These are phyloP conservation scores for Colletotrichum orchidophilum DNA, from an alignment of 2,329 filamentous ascomycete species.

Conservation along the genomic window DNA sequence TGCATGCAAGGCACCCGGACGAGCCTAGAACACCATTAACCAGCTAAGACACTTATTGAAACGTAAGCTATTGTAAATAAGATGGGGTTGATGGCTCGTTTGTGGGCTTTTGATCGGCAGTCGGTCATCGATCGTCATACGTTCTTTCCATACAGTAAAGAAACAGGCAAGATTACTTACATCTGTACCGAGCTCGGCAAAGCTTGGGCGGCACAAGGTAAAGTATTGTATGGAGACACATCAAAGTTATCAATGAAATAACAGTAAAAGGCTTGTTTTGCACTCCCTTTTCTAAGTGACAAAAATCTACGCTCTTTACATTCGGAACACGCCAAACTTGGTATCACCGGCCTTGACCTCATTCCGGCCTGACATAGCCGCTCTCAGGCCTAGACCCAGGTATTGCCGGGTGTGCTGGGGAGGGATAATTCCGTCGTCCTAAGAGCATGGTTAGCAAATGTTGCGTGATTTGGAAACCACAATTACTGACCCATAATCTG, in stretches of 20 bases:
- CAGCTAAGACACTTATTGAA: neutral
- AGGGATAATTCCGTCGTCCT: conserved; percentile 83
- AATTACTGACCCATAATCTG: conserved; percentile 77
- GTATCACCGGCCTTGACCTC: conserved; percentile 69
- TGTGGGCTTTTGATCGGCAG: neutral
- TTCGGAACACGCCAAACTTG: conserved; percentile 83
- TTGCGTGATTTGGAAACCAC: conserved; percentile 4
- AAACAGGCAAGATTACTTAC: neutral
- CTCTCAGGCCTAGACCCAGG: conserved; percentile 76
- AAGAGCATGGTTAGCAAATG: conserved; percentile 23
- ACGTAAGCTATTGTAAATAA: neutral
- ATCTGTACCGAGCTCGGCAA: neutral
- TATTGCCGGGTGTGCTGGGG: conserved; percentile 79
- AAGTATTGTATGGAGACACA: neutral
- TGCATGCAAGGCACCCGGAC: neutral
- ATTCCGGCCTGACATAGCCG: conserved; percentile 75
- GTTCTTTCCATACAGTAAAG: neutral
- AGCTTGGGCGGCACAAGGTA: too few species aligned
- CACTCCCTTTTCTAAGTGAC: neutral
- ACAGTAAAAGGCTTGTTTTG: neutral
- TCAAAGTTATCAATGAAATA: neutral
- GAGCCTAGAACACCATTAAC: neutral
- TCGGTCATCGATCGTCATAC: neutral
- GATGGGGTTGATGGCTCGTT: neutral
- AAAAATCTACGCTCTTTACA: conserved; percentile 59